Conservation (phyloP, 345 rosid species). For the Ceriops tagal region DNA sequence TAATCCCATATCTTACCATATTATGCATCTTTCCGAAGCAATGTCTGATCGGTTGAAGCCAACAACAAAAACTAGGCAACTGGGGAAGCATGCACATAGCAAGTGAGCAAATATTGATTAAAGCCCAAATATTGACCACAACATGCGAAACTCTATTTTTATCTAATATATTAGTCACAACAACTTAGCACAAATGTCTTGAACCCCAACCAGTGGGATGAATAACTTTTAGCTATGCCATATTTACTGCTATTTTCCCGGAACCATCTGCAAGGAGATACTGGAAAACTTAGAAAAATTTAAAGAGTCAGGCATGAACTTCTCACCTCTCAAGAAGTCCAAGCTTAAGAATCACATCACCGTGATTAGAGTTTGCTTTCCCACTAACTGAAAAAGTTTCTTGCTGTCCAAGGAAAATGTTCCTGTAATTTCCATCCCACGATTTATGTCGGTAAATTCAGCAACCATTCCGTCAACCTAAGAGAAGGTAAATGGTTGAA, state of each 20-base stretch:
- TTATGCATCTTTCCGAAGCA: slow-evolving; percentile 95
- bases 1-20: slow-evolving; percentile 90
- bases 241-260: too few species aligned
- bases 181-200: too few species aligned
- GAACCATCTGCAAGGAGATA: too few species aligned
- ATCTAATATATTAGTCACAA: too few species aligned
- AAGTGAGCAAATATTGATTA: background rate
- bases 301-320: too few species aligned
- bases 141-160: too few species aligned
- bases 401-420: slow-evolving; percentile 91
- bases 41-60: slow-evolving; percentile 71
- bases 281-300: background rate
- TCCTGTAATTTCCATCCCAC: slow-evolving; percentile 93
- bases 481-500: slow-evolving; percentile 11
- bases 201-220: too few species aligned
- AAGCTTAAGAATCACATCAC: slow-evolving; percentile 92
- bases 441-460: slow-evolving; percentile 91
- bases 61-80: background rate
- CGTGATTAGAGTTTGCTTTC: slow-evolving; percentile 87
- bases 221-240: too few species aligned
- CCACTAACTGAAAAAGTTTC: slow-evolving; percentile 91
- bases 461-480: slow-evolving; percentile 99
- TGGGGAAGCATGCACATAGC: background rate
- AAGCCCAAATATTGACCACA: too few species aligned
- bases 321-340: slow-evolving; percentile 94